These are phyloP conservation scores for Chrysoporthe deuterocubensis DNA, from an alignment of 2,329 filamentous ascomycete genomes.

Conservation along the genomic window DNA sequence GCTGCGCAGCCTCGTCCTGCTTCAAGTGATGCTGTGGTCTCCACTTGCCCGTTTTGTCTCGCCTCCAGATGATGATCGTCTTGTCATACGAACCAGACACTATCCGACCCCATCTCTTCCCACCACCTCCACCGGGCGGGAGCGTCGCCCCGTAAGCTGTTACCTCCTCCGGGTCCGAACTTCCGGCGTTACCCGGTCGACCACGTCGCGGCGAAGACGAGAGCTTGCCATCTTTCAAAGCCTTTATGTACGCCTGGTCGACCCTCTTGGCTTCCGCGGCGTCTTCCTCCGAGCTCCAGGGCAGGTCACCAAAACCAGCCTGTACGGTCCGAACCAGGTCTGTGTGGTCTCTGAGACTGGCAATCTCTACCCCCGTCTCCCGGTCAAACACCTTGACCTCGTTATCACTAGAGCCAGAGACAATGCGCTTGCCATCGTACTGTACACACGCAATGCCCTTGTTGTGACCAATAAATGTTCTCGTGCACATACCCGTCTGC, in stretches of 20 bases:
- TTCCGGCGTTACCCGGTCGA: constrained; percentile 69
- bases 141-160: constrained; percentile 82
- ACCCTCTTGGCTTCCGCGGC: constrained; percentile 72
- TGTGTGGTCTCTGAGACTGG: constrained; percentile 79
- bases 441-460: constrained; percentile 99
- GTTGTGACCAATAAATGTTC: constrained; percentile 82
- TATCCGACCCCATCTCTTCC: constrained; percentile 82
- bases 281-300: constrained; percentile 77
- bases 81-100: constrained; percentile 97
- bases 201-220: constrained; percentile 41
- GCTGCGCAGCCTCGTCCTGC: constrained; percentile 70
- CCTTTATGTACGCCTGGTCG: constrained; percentile 73
- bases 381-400: constrained; percentile 95
- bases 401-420: constrained; percentile 95
- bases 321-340: constrained; percentile 93
- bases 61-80: constrained; percentile 92
- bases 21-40: constrained; percentile 74
- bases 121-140: constrained; percentile 88
- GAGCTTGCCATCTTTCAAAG: constrained; percentile 55
- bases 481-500: constrained; percentile 73
- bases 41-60: constrained; percentile 85
- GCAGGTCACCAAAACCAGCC: constrained; percentile 88
- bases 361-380: constrained; percentile 83
- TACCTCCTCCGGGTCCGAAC: constrained; percentile 74
- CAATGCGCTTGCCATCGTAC: constrained; percentile 89